Conservation (phyloP, 495 filamentous ascomycete species). For the Echria macrotheca region DNA sequence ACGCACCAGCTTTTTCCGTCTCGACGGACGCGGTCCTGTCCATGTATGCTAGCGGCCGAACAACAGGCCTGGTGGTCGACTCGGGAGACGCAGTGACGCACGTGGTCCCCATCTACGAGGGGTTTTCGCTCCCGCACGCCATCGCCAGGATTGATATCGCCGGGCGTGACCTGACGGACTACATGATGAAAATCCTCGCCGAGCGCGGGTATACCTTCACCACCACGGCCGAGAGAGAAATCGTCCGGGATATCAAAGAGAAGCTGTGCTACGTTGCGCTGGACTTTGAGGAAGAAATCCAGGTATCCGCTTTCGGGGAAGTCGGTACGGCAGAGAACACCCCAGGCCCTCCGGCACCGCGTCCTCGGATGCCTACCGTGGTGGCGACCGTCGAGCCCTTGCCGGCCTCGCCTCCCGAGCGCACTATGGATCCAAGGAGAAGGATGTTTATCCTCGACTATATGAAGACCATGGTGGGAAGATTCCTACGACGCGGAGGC, state of each 20-base stretch:
- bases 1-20: background rate
- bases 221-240: slow-evolving; percentile 99
- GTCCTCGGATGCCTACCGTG: background rate
- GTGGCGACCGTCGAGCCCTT: no score
- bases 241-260: slow-evolving; percentile 99
- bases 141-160: background rate
- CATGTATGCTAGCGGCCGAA: background rate
- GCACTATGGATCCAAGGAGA: no score
- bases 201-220: slow-evolving; percentile 99
- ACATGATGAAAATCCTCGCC: slow-evolving; percentile 73
- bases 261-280: slow-evolving; percentile 98
- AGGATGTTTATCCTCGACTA: no score
- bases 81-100: background rate
- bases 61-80: background rate
- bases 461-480: no score
- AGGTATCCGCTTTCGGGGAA: no score
- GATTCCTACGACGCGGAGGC: no score
- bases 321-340: no score
- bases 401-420: no score
- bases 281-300: slow-evolving; percentile 99
- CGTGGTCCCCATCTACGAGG: background rate
- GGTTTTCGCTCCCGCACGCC: background rate
- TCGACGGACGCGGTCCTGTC: background rate
- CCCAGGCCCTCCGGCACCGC: background rate
- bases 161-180: slow-evolving; percentile 2